These are phyloP conservation scores for Citeromyces hawaiiensis DNA, from an alignment of 1,139 yeast genomes.

Conservation along the genomic window DNA sequence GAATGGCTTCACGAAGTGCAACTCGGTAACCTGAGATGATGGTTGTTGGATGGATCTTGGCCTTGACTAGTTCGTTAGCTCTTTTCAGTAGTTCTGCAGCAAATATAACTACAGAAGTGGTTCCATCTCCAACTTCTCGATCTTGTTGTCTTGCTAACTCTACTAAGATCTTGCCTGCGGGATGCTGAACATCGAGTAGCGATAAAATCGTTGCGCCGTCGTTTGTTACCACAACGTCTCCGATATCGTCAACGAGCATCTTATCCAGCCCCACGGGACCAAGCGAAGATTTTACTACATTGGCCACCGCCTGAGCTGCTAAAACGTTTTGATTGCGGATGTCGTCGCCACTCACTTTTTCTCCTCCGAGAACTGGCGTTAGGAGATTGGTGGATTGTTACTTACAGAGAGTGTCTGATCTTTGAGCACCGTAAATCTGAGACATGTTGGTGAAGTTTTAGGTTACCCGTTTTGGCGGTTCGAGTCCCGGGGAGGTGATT, in stretches of 20 bases:
- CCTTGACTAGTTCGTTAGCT: conserved; percentile 88
- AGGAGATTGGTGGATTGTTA: conserved; percentile 6
- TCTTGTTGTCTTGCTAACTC: conserved; percentile 99
- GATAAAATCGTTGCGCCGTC: conserved; percentile 97
- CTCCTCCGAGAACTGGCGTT: conserved; percentile 68
- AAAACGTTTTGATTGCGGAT: conserved; percentile 91
- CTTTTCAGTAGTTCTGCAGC: conserved; percentile 87
- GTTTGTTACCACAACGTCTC: conserved; percentile 96
- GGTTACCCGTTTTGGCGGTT: background rate
- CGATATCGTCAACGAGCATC: conserved; percentile 98
- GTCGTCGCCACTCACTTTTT: conserved; percentile 91
- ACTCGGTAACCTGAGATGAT: conserved; percentile 93
- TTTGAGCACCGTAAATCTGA: conserved; percentile 46
- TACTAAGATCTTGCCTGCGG: conserved; percentile 94
- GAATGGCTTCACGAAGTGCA: conserved; percentile 84
- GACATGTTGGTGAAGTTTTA: conserved; percentile 1
- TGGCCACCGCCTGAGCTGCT: conserved; percentile 95
- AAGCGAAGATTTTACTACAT: conserved; percentile 89
- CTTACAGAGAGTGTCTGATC: conserved; percentile 75
- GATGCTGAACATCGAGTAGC: conserved; percentile 92
- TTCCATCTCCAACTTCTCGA: conserved; percentile 97
- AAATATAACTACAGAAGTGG: conserved; percentile 90
- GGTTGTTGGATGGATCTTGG: conserved; percentile 94
- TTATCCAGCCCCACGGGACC: conserved; percentile 99
- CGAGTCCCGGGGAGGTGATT: background rate